These are phyloP conservation scores for Tuber indicum DNA, from an alignment of 495 filamentous ascomycete genomes.

Conservation along the genomic window DNA sequence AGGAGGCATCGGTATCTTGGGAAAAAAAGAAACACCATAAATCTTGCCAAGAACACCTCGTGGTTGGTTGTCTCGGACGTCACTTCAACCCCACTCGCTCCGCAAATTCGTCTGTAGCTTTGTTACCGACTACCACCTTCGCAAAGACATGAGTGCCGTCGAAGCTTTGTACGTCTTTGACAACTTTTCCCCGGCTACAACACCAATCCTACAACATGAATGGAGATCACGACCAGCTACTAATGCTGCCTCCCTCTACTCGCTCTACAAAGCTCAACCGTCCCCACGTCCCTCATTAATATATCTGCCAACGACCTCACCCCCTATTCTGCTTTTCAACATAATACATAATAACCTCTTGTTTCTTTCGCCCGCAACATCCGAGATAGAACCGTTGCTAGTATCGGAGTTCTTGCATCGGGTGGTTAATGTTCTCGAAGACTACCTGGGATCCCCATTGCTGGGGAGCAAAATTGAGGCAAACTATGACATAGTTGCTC, in stretches of 20 bases:
- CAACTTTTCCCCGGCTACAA: constrained; percentile 54
- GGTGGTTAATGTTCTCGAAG: constrained; percentile 86
- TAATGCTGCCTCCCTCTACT: constrained; percentile 65
- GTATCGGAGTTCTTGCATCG: constrained; percentile 92
- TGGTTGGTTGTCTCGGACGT: constrained; percentile 24
- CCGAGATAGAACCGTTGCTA: constrained; percentile 88
- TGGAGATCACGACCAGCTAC: constrained; percentile 65
- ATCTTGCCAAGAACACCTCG: constrained; percentile 15
- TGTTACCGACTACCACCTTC: constrained; percentile 41
- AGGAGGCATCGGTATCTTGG: not conserved
- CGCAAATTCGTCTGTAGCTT: constrained; percentile 14
- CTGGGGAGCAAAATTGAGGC: constrained; percentile 75
- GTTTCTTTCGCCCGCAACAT: constrained; percentile 73
- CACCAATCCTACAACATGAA: constrained; percentile 61
- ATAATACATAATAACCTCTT: constrained; percentile 78
- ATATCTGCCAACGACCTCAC: constrained; percentile 74
- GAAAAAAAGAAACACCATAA: constrained; percentile 10
- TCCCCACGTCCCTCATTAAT: constrained; percentile 77
- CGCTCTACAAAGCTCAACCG: constrained; percentile 80
- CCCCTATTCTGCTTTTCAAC: constrained; percentile 85
- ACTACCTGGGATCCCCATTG: constrained; percentile 86
- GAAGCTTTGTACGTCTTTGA: constrained; percentile 96
- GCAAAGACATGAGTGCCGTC: constrained; percentile 69
- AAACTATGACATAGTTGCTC: constrained; percentile 90
- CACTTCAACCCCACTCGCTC: constrained; percentile 22